These are phyloP conservation scores for Cystofilobasidium ferigula DNA, from an alignment of 768 basidiomycete species.

Conservation along the genomic window DNA sequence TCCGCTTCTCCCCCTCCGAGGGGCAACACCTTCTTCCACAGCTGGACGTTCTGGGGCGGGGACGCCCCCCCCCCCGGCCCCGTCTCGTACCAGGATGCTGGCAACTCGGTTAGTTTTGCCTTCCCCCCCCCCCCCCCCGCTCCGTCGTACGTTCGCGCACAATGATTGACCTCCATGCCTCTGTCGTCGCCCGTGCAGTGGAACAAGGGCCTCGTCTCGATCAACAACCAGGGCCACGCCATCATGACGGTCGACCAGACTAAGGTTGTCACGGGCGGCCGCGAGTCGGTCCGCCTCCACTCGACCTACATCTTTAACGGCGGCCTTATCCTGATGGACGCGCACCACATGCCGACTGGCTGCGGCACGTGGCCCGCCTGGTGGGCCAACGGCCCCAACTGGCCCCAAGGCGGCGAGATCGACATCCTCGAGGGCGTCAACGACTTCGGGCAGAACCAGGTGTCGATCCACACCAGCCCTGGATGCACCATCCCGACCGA, in stretches of 20 bases:
- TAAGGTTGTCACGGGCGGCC: slow-evolving; percentile 52
- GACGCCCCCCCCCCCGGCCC: slow-evolving; percentile 56
- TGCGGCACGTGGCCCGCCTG: slow-evolving; percentile 56
- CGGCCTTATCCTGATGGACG: slow-evolving; percentile 71
- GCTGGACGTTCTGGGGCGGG: slow-evolving; percentile 55
- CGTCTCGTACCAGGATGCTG: not conserved
- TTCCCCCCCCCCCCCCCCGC: too few relatives aligned
- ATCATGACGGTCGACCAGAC: slow-evolving; percentile 76
- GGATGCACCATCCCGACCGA: slow-evolving; percentile 39
- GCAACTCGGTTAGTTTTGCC: not conserved
- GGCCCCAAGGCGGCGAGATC: slow-evolving; percentile 29
- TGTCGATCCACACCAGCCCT: slow-evolving; percentile 21
- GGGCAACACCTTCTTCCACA: slow-evolving; percentile 67
- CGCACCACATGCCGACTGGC: slow-evolving; percentile 78
- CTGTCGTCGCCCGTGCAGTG: slow-evolving; percentile 32
- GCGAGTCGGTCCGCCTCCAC: slow-evolving; percentile 65
- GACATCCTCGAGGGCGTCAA: slow-evolving; percentile 24
- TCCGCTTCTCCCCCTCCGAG: slow-evolving; percentile 16
- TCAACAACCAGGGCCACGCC: slow-evolving; percentile 63
- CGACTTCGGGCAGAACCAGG: slow-evolving; percentile 22
- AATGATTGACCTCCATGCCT: not conserved
- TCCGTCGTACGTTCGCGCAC: too few relatives aligned
- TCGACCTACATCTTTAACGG: slow-evolving; percentile 46
- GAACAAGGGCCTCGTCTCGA: slow-evolving; percentile 47
- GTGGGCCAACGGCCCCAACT: slow-evolving; percentile 47